A percentile compares a stretch with the other conserved stretches of the same genome.
Evolutionary conservation across 495 filamentous ascomycete species (phyloP).

Genomic region (Tuber calosporum): DNA sequence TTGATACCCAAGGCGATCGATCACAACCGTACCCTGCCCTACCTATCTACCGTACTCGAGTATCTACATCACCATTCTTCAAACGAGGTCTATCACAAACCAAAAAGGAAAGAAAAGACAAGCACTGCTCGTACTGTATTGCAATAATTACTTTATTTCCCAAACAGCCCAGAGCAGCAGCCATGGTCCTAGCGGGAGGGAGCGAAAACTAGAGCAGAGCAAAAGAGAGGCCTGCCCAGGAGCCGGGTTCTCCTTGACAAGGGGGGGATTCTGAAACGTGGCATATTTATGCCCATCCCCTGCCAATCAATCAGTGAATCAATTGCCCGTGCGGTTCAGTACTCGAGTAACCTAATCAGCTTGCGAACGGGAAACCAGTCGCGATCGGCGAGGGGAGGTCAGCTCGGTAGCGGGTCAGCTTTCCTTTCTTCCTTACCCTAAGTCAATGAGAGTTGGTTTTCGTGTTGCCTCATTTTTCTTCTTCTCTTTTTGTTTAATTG

Average conservation of each 20-base stretch:
- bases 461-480: not conserved
- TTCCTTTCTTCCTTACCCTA: not conserved
- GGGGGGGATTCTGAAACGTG: constrained; percentile 1
- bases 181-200: not conserved
- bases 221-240: not conserved
- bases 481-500: not conserved
- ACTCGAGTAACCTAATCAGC: not conserved
- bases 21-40: not conserved
- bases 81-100: not conserved
- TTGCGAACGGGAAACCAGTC: not conserved
- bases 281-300: not conserved
- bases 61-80: not conserved
- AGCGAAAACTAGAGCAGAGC: not conserved
- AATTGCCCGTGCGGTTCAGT: not conserved
- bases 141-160: not conserved
- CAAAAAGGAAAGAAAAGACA: not conserved
- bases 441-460: not conserved
- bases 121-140: not conserved
- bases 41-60: no score
- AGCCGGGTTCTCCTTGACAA: not conserved
- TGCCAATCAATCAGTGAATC: not conserved
- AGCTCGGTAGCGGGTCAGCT: not conserved
- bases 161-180: not conserved
- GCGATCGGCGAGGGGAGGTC: not conserved
- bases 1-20: not conserved